Percentiles rank a stretch among this genome's conserved stretches.
Evolutionary conservation across 768 basidiomycete genomes (phyloP).

Genomic region (Hericium erinaceus): DNA sequence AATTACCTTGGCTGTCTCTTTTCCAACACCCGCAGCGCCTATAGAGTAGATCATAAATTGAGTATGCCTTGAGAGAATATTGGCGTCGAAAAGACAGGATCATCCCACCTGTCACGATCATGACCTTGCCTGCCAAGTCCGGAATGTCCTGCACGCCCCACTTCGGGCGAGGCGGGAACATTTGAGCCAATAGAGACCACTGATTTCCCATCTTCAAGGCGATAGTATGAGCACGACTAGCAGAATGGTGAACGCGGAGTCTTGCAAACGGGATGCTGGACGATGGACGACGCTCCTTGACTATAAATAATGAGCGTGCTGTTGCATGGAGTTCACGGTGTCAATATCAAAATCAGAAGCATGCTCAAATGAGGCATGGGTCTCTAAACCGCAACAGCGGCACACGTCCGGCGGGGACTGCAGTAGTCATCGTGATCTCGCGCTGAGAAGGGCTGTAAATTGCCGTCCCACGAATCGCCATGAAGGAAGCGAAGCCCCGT

Average conservation of each 20-base stretch:
- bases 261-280: background rate
- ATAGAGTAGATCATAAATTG: background rate
- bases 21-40: constrained; percentile 7
- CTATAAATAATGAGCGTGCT: background rate
- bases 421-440: too few relatives aligned
- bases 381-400: too few relatives aligned
- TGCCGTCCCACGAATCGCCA: too few relatives aligned
- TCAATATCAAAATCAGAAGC: background rate
- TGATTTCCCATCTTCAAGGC: background rate
- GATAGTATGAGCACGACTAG: background rate
- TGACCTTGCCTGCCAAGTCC: constrained; percentile 5
- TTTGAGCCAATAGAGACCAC: background rate
- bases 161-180: constrained; percentile 3
- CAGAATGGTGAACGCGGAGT: background rate
- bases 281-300: background rate
- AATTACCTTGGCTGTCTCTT: constrained; percentile 8
- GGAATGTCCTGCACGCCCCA: constrained; percentile 8
- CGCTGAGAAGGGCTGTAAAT: too few relatives aligned
- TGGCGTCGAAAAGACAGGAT: too few relatives aligned
- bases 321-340: background rate
- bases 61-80: too few relatives aligned
- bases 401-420: too few relatives aligned
- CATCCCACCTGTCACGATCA: constrained; percentile 3
- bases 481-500: too few relatives aligned
- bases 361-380: background rate